Evolutionary conservation across 1,284 basidiomycete genomes (phyloP).

Genomic region (Naganishia albida): DNA sequence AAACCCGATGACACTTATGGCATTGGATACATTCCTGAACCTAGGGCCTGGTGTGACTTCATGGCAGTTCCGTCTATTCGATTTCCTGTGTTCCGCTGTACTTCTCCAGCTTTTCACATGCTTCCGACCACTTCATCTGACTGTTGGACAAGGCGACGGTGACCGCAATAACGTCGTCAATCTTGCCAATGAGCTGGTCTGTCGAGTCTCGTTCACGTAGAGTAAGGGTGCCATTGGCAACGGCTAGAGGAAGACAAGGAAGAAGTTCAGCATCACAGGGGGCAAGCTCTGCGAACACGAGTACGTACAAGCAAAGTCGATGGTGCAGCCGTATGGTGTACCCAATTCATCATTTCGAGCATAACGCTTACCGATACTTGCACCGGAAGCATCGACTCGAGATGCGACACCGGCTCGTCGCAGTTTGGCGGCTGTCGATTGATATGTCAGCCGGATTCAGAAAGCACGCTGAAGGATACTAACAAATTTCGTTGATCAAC

Average conservation of each 20-base stretch:
- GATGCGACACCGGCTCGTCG: constrained; percentile 85
- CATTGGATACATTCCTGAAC: not conserved
- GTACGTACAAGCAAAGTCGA: constrained; percentile 92
- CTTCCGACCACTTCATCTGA: constrained; percentile 73
- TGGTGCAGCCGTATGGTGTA: constrained; percentile 92
- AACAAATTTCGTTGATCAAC: constrained; percentile 85
- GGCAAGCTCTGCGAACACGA: constrained; percentile 9
- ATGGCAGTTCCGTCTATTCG: constrained; percentile 45
- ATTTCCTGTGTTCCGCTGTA: constrained; percentile 92
- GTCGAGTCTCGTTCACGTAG: constrained; percentile 93
- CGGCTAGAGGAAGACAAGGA: constrained; percentile 57
- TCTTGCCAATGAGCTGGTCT: constrained; percentile 84
- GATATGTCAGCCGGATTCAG: constrained; percentile 33
- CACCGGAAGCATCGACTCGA: constrained; percentile 92
- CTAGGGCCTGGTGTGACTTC: no score
- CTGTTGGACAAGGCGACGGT: constrained; percentile 76
- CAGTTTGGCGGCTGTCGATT: constrained; percentile 71
- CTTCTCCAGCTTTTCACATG: constrained; percentile 68
- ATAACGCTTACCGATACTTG: constrained; percentile 95
- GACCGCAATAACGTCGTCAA: constrained; percentile 84
- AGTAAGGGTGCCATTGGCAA: constrained; percentile 85
- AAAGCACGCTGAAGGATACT: constrained; percentile 56
- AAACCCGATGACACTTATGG: not conserved
- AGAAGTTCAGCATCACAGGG: not conserved
- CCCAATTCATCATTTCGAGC: constrained; percentile 97